Evolutionary conservation across 495 filamentous ascomycete species (phyloP).

Genomic region (Parachaetomium inaequale): DNA sequence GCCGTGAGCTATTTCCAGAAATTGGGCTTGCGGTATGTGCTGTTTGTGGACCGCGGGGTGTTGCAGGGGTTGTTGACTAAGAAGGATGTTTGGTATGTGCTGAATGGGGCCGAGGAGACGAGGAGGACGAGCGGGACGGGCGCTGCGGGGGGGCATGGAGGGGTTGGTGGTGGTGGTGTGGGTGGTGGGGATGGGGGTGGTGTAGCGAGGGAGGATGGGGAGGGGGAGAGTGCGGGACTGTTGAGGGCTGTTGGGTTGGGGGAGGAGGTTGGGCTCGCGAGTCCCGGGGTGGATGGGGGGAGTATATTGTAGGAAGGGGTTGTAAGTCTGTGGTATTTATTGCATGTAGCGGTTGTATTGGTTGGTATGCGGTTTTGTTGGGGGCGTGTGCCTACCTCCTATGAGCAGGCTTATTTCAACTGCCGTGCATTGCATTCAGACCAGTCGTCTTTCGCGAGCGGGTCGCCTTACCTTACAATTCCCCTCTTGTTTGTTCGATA

Average conservation of each 20-base stretch:
- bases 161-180: neutral
- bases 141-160: neutral
- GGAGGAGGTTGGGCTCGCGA: conserved; percentile 19
- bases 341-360: no score
- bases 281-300: conserved; percentile 24
- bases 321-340: neutral
- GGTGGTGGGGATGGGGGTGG: conserved; percentile 5
- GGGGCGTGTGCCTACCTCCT: no score
- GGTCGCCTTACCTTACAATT: no score
- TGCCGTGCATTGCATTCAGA: no score
- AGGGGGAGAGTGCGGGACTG: conserved; percentile 31
- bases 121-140: conserved; percentile 29
- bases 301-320: conserved; percentile 29
- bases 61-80: conserved; percentile 88
- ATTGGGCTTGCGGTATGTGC: conserved; percentile 82
- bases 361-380: no score
- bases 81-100: conserved; percentile 94
- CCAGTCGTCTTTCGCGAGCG: no score
- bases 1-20: conserved; percentile 90
- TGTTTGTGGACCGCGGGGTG: conserved; percentile 78
- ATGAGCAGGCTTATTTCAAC: no score
- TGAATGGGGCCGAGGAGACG: conserved; percentile 74
- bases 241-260: conserved; percentile 15
- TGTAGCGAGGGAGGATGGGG: conserved; percentile 27
- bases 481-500: no score